Evolutionary conservation across 1,284 basidiomycete genomes (phyloP).

Genomic region (Cryptococcus sp.): DNA sequence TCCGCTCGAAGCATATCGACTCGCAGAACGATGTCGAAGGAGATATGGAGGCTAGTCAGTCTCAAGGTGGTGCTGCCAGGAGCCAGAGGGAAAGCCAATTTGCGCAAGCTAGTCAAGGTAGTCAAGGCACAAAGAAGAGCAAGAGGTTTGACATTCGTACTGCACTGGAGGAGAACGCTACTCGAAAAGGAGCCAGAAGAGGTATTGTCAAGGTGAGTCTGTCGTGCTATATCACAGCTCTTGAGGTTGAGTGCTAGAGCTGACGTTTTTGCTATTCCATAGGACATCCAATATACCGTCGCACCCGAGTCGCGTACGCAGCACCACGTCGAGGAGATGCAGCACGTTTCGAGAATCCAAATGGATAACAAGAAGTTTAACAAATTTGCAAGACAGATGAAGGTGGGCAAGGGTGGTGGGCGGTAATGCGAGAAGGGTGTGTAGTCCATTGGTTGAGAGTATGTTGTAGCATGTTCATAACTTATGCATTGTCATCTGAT

Average conservation of each 20-base stretch:
- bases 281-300: slow-evolving; percentile 48
- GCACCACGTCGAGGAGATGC: slow-evolving; percentile 38
- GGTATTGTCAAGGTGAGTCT: slow-evolving; percentile 35
- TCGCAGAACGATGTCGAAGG: slow-evolving; percentile 26
- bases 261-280: slow-evolving; percentile 5
- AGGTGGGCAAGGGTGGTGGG: slow-evolving; percentile 10
- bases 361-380: slow-evolving; percentile 51
- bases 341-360: slow-evolving; percentile 44
- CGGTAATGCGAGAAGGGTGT: background rate
- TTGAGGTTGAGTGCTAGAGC: background rate
- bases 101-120: slow-evolving; percentile 1
- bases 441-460: too few species aligned
- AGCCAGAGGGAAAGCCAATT: slow-evolving; percentile 10
- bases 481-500: background rate
- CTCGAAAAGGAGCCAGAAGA: slow-evolving; percentile 42
- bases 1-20: slow-evolving; percentile 55
- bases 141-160: slow-evolving; percentile 40
- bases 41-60: slow-evolving; percentile 13
- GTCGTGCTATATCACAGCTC: background rate
- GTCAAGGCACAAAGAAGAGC: slow-evolving; percentile 18
- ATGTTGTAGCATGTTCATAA: slow-evolving; percentile 1
- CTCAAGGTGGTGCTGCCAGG: slow-evolving; percentile 10
- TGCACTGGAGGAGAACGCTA: slow-evolving; percentile 41
- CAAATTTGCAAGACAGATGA: slow-evolving; percentile 48
- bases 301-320: slow-evolving; percentile 39